Percentiles rank a stretch among this genome's conserved stretches.
Evolutionary conservation across 768 basidiomycete genomes (phyloP).

Genomic region (Ephemerocybe angulata): DNA sequence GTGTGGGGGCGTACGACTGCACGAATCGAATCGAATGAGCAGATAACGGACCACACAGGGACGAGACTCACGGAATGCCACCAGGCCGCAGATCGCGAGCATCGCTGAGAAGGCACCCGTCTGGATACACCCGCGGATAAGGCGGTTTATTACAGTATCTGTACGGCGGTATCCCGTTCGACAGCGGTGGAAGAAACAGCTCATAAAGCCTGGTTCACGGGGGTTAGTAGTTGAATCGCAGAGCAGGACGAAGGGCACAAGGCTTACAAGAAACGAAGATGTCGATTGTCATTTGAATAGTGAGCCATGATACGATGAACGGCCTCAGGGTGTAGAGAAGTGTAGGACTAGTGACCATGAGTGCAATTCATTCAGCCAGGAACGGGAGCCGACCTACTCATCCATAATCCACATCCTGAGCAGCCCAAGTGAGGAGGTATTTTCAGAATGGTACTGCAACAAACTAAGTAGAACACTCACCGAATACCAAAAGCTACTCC

Average conservation of each 20-base stretch:
- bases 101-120: slow-evolving; percentile 51
- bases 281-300: slow-evolving; percentile 12
- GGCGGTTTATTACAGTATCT: slow-evolving; percentile 49
- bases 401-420: slow-evolving; percentile 11
- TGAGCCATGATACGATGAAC: slow-evolving; percentile 7
- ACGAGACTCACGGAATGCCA: slow-evolving; percentile 26
- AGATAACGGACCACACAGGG: neutral
- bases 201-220: slow-evolving; percentile 17
- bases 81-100: slow-evolving; percentile 49
- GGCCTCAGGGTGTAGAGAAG: slow-evolving; percentile 2
- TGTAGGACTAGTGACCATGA: neutral
- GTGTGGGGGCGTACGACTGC: slow-evolving; percentile 30
- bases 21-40: neutral
- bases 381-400: neutral
- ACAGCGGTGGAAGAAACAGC: slow-evolving; percentile 34
- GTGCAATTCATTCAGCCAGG: too few species aligned
- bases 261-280: slow-evolving; percentile 10
- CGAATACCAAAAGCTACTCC: slow-evolving; percentile 12
- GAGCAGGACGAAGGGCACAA: neutral
- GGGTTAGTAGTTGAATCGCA: neutral
- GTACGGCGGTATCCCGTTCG: slow-evolving; percentile 50
- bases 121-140: slow-evolving; percentile 53
- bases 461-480: neutral
- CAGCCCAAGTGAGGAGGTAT: too few species aligned
- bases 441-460: too few species aligned